Base-by-base conservation (phyloP, 2,329 filamentous ascomycete genomes). In the Xylariaceae sp. region DNA sequence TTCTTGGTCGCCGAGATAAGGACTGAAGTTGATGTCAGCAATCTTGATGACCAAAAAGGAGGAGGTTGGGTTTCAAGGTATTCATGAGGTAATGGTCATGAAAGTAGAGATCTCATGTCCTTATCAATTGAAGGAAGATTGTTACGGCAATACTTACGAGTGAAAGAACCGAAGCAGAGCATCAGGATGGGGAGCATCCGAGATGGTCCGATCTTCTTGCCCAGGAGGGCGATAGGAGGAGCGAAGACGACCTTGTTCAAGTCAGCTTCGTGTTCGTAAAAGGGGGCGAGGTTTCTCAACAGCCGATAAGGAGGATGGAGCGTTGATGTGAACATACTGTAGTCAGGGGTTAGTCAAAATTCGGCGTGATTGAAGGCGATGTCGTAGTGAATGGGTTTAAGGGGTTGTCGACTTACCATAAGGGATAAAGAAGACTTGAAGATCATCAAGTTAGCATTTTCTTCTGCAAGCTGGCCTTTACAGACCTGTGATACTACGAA, bases 151-250 rank as follows among this genome's bases (percentile, higher is more conserved):
- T 37, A 64, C 62, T 60, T 10, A 64, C 62, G 72, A 0, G 88
- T 89, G 69, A 87, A 81, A 3, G 76, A 77, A 6, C 88, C 88
- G 68, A 90, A 90, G 45, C 72, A 77, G 63, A 87, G 79, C 87
- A 90, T 90, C 73, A 89, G 55, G 49, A 72, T 54, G 0, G 87
- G 86, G 7, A 91, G 74, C 8, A 88, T 84, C 15, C 81, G 77
- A 58, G 82, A 79, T 0, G 87, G 84, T 0, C 86, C 86, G 67
- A 81, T 88, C 62, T 82, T 87, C 75, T 90, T 90, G 17, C 87
- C 87, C 3, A 88, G 69, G 74, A 90, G 86, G 55, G 75, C 74
- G 13, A 89, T 73, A 1, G 85, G 83, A 0, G 86, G 86, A 1
- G 86, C 87, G 56, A 85, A 88, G 2, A 91, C 69, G 42, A 90